These are phyloP conservation scores for Neoscytalidium dimidiatum DNA, from an alignment of 2,329 filamentous ascomycete genomes.

Conservation along the genomic window DNA sequence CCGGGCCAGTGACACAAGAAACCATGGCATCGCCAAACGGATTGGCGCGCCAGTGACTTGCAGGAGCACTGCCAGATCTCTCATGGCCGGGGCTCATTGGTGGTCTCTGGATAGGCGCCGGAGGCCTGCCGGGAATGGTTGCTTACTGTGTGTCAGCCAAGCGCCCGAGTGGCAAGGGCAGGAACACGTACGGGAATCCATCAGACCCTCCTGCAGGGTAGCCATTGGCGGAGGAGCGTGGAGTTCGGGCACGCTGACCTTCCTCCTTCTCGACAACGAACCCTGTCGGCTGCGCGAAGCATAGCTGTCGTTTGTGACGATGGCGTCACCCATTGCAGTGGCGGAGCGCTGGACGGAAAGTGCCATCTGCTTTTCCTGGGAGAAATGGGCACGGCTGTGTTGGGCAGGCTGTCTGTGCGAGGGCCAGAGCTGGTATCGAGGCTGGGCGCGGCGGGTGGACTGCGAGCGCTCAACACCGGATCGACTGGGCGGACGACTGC, in stretches of 20 bases:
- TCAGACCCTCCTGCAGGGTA: constrained; percentile 38
- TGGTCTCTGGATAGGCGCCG: constrained; percentile 31
- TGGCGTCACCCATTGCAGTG: constrained; percentile 44
- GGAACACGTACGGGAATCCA: constrained; percentile 42
- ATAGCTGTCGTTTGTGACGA: constrained; percentile 32
- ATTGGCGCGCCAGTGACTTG: constrained; percentile 34
- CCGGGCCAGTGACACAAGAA: constrained; percentile 40
- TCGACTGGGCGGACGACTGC: constrained; percentile 3
- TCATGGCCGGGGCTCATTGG: constrained; percentile 34
- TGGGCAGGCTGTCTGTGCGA: constrained; percentile 18
- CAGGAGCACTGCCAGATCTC: constrained; percentile 39
- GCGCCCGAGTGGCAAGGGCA: neutral
- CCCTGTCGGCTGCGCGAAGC: constrained; percentile 38
- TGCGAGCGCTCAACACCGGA: neutral
- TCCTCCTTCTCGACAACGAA: constrained; percentile 41
- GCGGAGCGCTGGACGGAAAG: constrained; percentile 40
- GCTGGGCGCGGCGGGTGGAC: constrained; percentile 17
- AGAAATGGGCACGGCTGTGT: neutral
- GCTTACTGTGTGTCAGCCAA: constrained; percentile 27
- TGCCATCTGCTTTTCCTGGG: constrained; percentile 35
- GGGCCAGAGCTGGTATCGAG: constrained; percentile 41
- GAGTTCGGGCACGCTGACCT: constrained; percentile 44
- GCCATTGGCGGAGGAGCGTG: constrained; percentile 35
- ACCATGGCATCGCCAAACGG: constrained; percentile 44
- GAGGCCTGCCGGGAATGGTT: constrained; percentile 43